phyloP scores from a whole-genome alignment of 225 moss, liverwort and hornwort genomes.

The Marchantia polymorpha region DNA sequence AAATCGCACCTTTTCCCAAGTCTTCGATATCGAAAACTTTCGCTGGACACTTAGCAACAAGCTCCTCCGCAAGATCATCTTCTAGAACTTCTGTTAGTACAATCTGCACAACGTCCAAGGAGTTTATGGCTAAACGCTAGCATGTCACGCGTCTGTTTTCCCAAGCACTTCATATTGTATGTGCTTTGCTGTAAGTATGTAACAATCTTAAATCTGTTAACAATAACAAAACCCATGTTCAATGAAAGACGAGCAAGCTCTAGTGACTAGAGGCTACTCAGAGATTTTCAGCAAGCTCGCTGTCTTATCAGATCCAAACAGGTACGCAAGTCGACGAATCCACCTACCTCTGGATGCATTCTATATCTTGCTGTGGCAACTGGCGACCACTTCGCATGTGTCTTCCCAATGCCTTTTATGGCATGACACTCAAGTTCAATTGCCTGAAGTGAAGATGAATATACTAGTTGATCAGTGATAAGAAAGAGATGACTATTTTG shows the following conservation, averaged over 20 bases:
- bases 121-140: not conserved
- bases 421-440: slow-evolving; percentile 98
- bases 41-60: slow-evolving; percentile 84
- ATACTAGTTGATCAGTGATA: not conserved
- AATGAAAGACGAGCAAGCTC: too few relatives aligned
- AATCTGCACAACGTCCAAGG: slow-evolving; percentile 42
- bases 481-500: not conserved
- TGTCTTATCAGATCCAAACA: too few relatives aligned
- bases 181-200: not conserved
- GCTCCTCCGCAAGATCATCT: slow-evolving; percentile 79
- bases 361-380: slow-evolving; percentile 97
- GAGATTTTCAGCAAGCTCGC: too few relatives aligned
- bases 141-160: not conserved
- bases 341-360: slow-evolving; percentile 95
- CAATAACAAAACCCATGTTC: too few relatives aligned
- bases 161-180: not conserved
- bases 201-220: too few relatives aligned
- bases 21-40: slow-evolving; percentile 98
- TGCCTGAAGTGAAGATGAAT: slow-evolving; percentile 42
- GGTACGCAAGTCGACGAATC: too few relatives aligned
- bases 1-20: slow-evolving; percentile 53
- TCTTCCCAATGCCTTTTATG: slow-evolving; percentile 88
- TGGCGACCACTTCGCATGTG: slow-evolving; percentile 99
- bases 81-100: slow-evolving; percentile 66
- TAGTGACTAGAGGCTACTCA: too few relatives aligned